phyloP scores from a whole-genome alignment of 352 stramenopile species.

The Phytophthora fragariae region DNA sequence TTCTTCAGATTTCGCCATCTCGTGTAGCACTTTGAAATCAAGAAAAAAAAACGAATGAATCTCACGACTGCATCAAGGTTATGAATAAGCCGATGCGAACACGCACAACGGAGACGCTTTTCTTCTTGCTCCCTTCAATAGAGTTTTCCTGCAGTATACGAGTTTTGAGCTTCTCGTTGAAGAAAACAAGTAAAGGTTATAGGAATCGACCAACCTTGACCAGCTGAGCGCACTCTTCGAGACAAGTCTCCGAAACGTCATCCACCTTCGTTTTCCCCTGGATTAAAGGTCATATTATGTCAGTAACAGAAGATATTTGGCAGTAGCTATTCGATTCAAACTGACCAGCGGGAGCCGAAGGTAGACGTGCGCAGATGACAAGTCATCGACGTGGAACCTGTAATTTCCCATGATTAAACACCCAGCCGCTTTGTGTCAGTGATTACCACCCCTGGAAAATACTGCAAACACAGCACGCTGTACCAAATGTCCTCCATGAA shows the following conservation, averaged over 20 bases:
- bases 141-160: slow-evolving; percentile 82
- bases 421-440: background rate
- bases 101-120: slow-evolving; percentile 84
- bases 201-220: slow-evolving; percentile 76
- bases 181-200: background rate
- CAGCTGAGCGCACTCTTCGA: slow-evolving; percentile 92
- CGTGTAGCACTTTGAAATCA: slow-evolving; percentile 85
- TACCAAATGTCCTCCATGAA: slow-evolving; percentile 96
- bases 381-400: slow-evolving; percentile 98
- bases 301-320: background rate
- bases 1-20: slow-evolving; percentile 95
- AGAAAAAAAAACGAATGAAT: background rate
- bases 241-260: slow-evolving; percentile 77
- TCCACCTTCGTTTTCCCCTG: slow-evolving; percentile 79
- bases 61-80: background rate
- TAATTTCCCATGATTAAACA: background rate
- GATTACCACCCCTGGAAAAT: background rate
- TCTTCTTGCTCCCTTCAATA: slow-evolving; percentile 95
- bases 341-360: slow-evolving; percentile 90
- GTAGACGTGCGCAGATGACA: slow-evolving; percentile 99
- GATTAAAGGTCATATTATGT: background rate
- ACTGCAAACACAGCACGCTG: background rate
- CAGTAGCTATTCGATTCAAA: slow-evolving; percentile 15
- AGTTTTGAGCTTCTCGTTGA: background rate
- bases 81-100: background rate